phyloP scores from a whole-genome alignment of 306 rosid species.

The Dalbergia cultrata region DNA sequence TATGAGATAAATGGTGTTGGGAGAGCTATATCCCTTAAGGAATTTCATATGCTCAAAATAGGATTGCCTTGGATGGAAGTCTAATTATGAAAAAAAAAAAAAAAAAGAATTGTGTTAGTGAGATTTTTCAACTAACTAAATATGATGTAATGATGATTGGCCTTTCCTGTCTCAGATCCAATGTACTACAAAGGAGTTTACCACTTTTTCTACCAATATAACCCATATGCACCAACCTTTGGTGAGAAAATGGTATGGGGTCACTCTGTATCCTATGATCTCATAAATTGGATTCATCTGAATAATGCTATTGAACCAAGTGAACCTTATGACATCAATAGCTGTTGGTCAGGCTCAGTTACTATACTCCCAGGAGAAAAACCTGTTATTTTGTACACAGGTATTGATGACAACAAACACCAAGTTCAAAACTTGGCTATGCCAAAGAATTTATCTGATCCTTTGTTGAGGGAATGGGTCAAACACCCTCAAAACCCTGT shows the following conservation, averaged over 20 bases:
- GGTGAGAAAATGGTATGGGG: constrained; percentile 67
- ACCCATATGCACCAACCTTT: constrained; percentile 62
- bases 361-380: constrained; percentile 55
- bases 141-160: not conserved
- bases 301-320: constrained; percentile 58
- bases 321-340: constrained; percentile 58
- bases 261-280: constrained; percentile 69
- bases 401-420: constrained; percentile 46
- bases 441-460: constrained; percentile 61
- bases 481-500: constrained; percentile 66
- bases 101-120: too few species aligned
- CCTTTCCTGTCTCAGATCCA: constrained; percentile 52
- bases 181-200: constrained; percentile 66
- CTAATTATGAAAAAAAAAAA: too few species aligned
- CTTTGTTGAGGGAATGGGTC: constrained; percentile 62
- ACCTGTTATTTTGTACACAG: constrained; percentile 65
- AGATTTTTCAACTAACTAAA: not conserved
- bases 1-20: too few species aligned
- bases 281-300: constrained; percentile 66
- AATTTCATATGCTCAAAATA: too few species aligned
- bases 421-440: constrained; percentile 67
- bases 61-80: too few species aligned
- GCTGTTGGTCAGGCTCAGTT: constrained; percentile 75
- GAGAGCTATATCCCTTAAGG: too few species aligned
- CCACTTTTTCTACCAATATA: constrained; percentile 68